Evolutionary conservation across 2,329 filamentous ascomycete genomes (phyloP), one percentile per base, ranked within the genome.

Genomic region (Clarireedia paspali): DNA sequence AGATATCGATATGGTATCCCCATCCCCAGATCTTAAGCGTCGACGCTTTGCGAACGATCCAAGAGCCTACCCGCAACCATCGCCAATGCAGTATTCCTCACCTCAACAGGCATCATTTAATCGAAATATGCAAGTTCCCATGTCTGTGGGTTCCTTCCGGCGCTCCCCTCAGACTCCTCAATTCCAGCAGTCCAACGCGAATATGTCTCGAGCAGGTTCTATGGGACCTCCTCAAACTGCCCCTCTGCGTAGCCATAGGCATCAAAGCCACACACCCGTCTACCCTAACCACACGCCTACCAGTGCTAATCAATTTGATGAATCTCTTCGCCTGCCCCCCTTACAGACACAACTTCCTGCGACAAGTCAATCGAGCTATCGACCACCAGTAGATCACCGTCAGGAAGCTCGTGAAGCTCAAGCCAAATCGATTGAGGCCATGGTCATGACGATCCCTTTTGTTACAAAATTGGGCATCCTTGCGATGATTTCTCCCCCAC

Each of bases 401-500:
- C 60, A 47, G 63, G 64, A 65, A 26, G 68, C 50, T 62, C 67
- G 61, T 65, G 71, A 62, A 67, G 69, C 53, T 58, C 70, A 65
- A 68, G 69, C 71, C 61, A 77, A 66, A 59, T 79, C 75, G 49
- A 72, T 87, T 23, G 83, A 87, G 63, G 82, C 84, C 6, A 85
- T 87, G 73, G 82, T 91, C 58, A 89, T 88, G 83, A 82, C 78
- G 26, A 87, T 94, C 51, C 80, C 86, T 0, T 87, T 88, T 64
- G 72, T 83, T 46, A 83, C 84, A 62, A 96, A 95, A 70, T 81
- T 96, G 63, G 83, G 84, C 49, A 79, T 92, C 2, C 76, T 97
- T 36, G 78, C 83, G 15, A 84, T 83, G 59, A 89, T 96, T 61
- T 87, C 87, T 47, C 88, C 86, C 24, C 84, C 88, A 0, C 74